Base-by-base conservation (phyloP, 352 stramenopile species). In the Phytophthora sojae region DNA sequence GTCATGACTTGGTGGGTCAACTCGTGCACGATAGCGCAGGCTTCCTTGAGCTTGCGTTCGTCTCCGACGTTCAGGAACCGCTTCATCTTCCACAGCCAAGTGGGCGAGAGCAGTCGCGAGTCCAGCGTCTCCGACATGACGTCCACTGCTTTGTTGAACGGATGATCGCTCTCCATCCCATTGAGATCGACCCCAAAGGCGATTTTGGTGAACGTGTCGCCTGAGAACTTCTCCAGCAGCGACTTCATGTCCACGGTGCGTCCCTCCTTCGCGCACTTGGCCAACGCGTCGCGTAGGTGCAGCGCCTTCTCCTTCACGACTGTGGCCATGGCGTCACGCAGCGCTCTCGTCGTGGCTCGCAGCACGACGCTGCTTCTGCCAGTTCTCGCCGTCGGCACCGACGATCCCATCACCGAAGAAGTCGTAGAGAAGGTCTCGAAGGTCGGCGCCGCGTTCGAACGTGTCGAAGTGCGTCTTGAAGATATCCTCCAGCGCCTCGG, bases 391-490 rank as follows among this genome's bases (percentile, higher is more conserved):
- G 37, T 92, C 79, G 4, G 69, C 54, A 4, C 52, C 62, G 30
- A 90, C 83, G 52, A 91, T 88, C 21, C 84, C 84, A 11, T 76
- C 53, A 26, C 88, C 85, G 25, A 94, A 80, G 21, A 94, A 66
- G 52, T 87, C 75, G 7, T 68, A 26, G 2, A 89, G 58, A 12
- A 79, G 61, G 6, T 71, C 62, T 21, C 45, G 44, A 14, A 88
- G 52, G 9, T 75, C 73, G 25, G 72, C 62, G 19, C 86, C 86
- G 51, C 91, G 91, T 26, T 74, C 71, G 51, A 93, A 95, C 23
- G 80, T 88, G 37, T 89, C 76, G 61, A 94, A 94, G 37, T 92
- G 77, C 2, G 72, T 82, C 58, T 84, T 82, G 51, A 70, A 64
- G 23, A 85, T 70, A 53, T 86, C 80, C 35, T 85, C 77, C 39